Percentiles rank a stretch among this genome's conserved stretches.
These are phyloP conservation scores for Hemileccinum impolitum DNA, from an alignment of 768 basidiomycete genomes.

Conservation along the genomic window DNA sequence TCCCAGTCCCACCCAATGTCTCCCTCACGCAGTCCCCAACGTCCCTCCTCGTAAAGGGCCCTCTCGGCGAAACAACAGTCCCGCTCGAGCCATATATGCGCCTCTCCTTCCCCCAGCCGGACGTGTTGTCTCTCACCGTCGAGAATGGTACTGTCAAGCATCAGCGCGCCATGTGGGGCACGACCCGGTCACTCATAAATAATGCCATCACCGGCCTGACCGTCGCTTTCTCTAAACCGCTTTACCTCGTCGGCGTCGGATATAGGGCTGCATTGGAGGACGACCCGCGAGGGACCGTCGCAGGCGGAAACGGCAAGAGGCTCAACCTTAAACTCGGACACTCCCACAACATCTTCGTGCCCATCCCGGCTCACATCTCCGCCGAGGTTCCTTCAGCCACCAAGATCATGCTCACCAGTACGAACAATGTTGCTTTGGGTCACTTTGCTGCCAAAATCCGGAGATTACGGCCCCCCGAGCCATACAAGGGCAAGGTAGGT, in stretches of 20 bases:
- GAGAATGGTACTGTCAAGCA: constrained; percentile 65
- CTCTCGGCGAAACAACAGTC: constrained; percentile 49
- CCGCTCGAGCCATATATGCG: constrained; percentile 47
- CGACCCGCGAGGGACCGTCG: constrained; percentile 59
- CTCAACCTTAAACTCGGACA: constrained; percentile 92
- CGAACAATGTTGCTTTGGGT: constrained; percentile 85
- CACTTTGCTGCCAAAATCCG: constrained; percentile 86
- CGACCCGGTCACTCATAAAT: constrained; percentile 82
- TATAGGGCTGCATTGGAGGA: constrained; percentile 86
- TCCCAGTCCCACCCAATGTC: constrained; percentile 50
- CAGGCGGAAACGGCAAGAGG: constrained; percentile 59
- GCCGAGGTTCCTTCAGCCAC: constrained; percentile 80
- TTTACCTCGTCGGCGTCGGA: constrained; percentile 93
- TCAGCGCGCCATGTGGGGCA: constrained; percentile 94
- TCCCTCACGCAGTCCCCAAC: constrained; percentile 34
- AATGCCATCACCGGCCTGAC: constrained; percentile 92
- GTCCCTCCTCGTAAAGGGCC: constrained; percentile 55
- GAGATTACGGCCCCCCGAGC: constrained; percentile 85
- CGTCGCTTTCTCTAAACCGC: constrained; percentile 75
- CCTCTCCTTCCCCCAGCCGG: constrained; percentile 32
- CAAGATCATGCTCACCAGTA: constrained; percentile 77
- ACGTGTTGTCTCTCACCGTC: constrained; percentile 37
- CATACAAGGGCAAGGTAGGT: constrained; percentile 95
- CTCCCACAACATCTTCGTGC: constrained; percentile 81
- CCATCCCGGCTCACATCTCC: constrained; percentile 78